Base-by-base conservation (phyloP, 1,284 basidiomycete genomes). In the Chalciporus sp. region DNA sequence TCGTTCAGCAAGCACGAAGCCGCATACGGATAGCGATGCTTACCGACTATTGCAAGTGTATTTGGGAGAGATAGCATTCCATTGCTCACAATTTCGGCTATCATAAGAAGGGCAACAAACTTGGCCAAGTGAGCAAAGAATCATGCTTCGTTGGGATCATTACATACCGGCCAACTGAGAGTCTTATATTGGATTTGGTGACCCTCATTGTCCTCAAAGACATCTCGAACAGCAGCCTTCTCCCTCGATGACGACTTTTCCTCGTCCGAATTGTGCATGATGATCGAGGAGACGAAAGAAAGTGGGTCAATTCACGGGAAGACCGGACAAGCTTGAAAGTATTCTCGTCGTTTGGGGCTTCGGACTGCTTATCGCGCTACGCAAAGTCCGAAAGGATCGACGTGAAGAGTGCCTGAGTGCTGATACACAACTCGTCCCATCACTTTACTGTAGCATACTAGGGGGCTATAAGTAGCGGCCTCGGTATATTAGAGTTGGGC, bases 71-170 rank as follows among this genome's bases (percentile, higher is more conserved):
- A 81, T 16, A 84, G 67, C 72, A 83, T 80, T 14, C 82, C 83
- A 63, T 83, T 81, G 60, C 79, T 81, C 47, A 84, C 80, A 28
- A 83, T 82, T 58, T 81, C 78, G 43, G 81, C 79, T 54, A 83
- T 82, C 81, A 84, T 83, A 37, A 84, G 67, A 43, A 82, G 62
- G 23, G 72, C 69, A 5, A 81, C 77, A 53, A 80, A 76, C 78
- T 80, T 50, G 14, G n/a, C 39, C 44, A 35, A 28, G 47, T 29
- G 35, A 40, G 16, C 16, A 20, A 33, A 29, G n/a, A 19, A 29
- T 19, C 23, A 35, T 12, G 28, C 26, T 14, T 40, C 9, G 33
- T 31, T 31, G 43, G 17, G 29, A 20, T 28, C 39, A 10, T 44
- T 23, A 53, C 72, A 23, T 27, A 80, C 80, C 73, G 79, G 78